Base-by-base conservation (phyloP, 371 early-diverging fungal genomes). In the Mortierella sp. region DNA sequence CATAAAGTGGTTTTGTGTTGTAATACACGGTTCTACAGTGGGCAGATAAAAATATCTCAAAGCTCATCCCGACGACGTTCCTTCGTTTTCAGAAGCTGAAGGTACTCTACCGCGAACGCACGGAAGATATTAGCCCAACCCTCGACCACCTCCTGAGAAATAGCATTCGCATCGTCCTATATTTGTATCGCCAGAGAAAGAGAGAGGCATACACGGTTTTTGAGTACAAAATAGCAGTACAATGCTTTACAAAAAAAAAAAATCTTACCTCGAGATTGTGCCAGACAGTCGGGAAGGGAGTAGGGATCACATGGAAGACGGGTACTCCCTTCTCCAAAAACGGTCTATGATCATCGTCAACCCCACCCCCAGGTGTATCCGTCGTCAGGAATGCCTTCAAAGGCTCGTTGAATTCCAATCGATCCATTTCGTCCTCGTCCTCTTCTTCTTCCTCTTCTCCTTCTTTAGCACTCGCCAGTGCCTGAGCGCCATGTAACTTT, bases 291-390 rank as follows among this genome's bases (percentile, higher is more conserved):
- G 99, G 98, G 79, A 99, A 99, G 17, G 93, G 93, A n/a, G 72
- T 63, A 2, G 98, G 90, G 54, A 99, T 98, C 30, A 95, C 63
- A 79, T 98, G 99, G 26, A 97, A 81, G 41, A 97, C 84, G 6
- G 93, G 92, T 0, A 97, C 94, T 21, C 93, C 92, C 34, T 87
- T 84, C 17, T 82, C 49, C 43, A 91, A 30, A 79, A 99, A 99
- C 4, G 99, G 98, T 14, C 88, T 60, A 81, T 99, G 99, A 78
- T 99, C 99, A 73, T 98, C 99, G 52, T 90, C 90, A 42, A 97
- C 83, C 6, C 76, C 57, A 27, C 79, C 64, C 41, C 83, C 81
- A 17, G 62, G 60, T 31, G 69, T 75, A 3, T 79, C 79, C 28
- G 80, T 50, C 8, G 66, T 53, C 30, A 78, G 70, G 48, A 73